phyloP scores from a whole-genome alignment of 2,329 filamentous ascomycete genomes.

The Cladosporium sp. region DNA sequence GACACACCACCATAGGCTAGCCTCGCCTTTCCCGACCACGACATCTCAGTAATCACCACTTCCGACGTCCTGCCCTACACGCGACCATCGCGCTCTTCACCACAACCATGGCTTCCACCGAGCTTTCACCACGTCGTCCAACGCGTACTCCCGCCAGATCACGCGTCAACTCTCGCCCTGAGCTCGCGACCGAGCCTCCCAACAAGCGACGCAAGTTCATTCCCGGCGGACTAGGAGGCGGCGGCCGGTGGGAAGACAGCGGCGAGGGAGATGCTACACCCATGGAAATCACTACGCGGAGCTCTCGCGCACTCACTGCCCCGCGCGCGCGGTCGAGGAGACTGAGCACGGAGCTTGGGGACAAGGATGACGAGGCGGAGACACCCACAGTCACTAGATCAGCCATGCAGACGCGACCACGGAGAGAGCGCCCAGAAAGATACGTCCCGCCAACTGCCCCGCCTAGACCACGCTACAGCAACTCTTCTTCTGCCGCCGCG shows the following conservation, averaged over 20 bases:
- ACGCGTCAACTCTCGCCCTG: conserved; percentile 30
- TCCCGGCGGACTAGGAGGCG: conserved; percentile 81
- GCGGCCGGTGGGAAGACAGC: conserved; percentile 66
- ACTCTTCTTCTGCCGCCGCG: conserved; percentile 83
- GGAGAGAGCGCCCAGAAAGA: conserved; percentile 33
- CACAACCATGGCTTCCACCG: conserved; percentile 30
- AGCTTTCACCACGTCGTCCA: conserved; percentile 29
- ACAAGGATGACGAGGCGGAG: conserved; percentile 21
- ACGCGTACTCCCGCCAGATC: conserved; percentile 33
- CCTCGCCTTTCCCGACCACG: conserved; percentile 11
- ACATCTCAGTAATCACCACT: conserved; percentile 27
- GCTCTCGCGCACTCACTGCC: conserved; percentile 39
- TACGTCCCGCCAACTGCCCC: conserved; percentile 46
- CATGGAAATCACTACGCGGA: conserved; percentile 42
- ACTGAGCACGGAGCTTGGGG: conserved; percentile 11
- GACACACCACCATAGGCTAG: conserved; percentile 8
- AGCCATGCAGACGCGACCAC: conserved; percentile 32
- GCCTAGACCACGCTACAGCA: conserved; percentile 71
- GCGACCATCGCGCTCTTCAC: not conserved
- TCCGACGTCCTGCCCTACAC: not conserved
- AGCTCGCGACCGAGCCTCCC: conserved; percentile 44
- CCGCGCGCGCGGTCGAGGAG: conserved; percentile 36
- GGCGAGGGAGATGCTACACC: conserved; percentile 66
- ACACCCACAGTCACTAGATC: conserved; percentile 21
- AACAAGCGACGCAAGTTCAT: conserved; percentile 63